phyloP scores from a whole-genome alignment of 768 basidiomycete genomes.

The Calocybe indica region DNA sequence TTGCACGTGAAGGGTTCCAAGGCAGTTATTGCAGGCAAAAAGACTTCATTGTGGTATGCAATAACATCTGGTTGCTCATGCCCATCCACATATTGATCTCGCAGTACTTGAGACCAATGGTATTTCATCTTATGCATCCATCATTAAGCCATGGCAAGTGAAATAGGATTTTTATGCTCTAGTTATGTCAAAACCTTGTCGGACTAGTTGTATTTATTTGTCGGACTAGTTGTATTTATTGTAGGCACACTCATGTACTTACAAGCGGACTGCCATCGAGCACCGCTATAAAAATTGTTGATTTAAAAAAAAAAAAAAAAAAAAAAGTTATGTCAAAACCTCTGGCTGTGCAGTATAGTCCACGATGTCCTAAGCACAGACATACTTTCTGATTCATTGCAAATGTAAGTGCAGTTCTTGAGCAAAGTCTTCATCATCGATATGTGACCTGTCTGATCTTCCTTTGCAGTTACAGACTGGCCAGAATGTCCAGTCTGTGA shows the following conservation, averaged over 20 bases:
- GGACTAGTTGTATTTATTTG: too few species aligned
- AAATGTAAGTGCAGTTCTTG: constrained; percentile 11
- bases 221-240: too few species aligned
- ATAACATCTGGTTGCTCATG: constrained; percentile 26
- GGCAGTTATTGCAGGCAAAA: constrained; percentile 9
- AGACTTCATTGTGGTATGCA: constrained; percentile 18
- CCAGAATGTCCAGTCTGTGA: too few species aligned
- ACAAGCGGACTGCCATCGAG: too few species aligned
- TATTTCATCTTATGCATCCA: constrained; percentile 20
- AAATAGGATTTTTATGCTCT: constrained; percentile 7
- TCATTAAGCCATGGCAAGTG: constrained; percentile 13
- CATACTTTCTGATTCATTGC: constrained; percentile 15
- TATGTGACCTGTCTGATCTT: too few species aligned
- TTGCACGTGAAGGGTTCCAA: constrained; percentile 5
- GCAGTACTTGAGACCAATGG: constrained; percentile 10
- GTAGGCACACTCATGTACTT: too few species aligned
- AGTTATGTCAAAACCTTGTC: constrained; percentile 9
- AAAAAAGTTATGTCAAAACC: too few species aligned
- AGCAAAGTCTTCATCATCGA: constrained; percentile 12
- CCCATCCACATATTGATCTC: constrained; percentile 24
- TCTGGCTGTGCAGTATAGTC: constrained; percentile 5
- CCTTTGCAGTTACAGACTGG: too few species aligned
- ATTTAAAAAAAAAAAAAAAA: too few species aligned
- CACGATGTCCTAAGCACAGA: constrained; percentile 16
- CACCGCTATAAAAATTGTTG: too few species aligned